A percentile compares a stretch with the other conserved stretches of the same genome.
Evolutionary conservation across 148 eudicot species (phyloP).

Genomic region (Polygonum maritimum): DNA sequence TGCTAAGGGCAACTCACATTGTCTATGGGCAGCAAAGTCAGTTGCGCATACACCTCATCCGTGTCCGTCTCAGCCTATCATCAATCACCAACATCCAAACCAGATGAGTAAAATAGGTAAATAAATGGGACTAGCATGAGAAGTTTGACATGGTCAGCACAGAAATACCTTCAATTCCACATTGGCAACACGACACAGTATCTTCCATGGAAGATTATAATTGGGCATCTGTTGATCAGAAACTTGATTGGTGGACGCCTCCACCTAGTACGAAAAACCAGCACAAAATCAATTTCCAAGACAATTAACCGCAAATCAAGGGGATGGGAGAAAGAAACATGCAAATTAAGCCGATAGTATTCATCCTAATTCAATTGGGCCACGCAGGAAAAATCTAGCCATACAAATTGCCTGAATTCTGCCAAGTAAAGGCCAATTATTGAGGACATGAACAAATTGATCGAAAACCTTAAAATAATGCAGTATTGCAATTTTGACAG

Average conservation of each 20-base stretch:
- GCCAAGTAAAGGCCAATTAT: background rate
- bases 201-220: conserved; percentile 83
- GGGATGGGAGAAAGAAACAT: background rate
- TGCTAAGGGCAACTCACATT: conserved; percentile 38
- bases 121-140: background rate
- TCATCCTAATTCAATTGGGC: background rate
- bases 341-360: background rate
- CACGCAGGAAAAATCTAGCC: background rate
- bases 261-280: conserved; percentile 37
- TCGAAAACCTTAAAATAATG: background rate
- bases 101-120: background rate
- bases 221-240: conserved; percentile 88
- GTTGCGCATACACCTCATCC: conserved; percentile 95
- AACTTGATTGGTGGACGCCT: conserved; percentile 85
- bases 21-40: conserved; percentile 55
- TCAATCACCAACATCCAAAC: background rate
- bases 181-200: conserved; percentile 69
- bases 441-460: background rate
- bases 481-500: background rate
- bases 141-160: background rate
- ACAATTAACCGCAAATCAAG: background rate
- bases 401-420: background rate
- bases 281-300: background rate
- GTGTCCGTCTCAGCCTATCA: conserved; percentile 86
- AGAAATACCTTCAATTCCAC: conserved; percentile 58